These are phyloP conservation scores for Kazachstania taianensis DNA, from an alignment of 805 yeast genomes.

Conservation along the genomic window DNA sequence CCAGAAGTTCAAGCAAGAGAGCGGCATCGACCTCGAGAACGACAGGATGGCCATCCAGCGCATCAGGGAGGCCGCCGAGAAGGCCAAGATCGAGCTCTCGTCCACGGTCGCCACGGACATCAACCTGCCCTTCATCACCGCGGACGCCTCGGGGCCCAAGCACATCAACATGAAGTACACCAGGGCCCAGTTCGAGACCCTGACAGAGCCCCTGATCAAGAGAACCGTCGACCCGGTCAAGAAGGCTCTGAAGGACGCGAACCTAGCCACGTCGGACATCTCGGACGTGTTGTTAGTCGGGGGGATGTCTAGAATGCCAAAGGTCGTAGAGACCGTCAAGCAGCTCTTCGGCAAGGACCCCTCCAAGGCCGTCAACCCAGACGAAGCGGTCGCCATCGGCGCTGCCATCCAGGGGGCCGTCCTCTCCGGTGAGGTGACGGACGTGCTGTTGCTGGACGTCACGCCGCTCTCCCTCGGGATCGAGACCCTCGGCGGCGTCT, in stretches of 20 bases:
- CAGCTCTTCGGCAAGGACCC: constrained; percentile 73
- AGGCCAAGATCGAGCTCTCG: constrained; percentile 68
- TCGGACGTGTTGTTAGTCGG: constrained; percentile 75
- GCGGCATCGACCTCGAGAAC: constrained; percentile 47
- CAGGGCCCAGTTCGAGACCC: constrained; percentile 61
- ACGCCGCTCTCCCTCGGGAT: constrained; percentile 86
- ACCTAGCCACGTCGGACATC: constrained; percentile 52
- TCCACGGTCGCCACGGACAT: constrained; percentile 59
- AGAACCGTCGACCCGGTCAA: constrained; percentile 69
- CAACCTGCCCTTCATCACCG: constrained; percentile 69
- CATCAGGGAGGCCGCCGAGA: constrained; percentile 78
- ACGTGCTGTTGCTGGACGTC: constrained; percentile 80
- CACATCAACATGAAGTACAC: constrained; percentile 58
- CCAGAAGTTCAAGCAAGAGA: constrained; percentile 64
- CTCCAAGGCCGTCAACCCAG: constrained; percentile 88
- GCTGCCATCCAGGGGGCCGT: constrained; percentile 98
- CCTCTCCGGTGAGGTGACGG: constrained; percentile 88
- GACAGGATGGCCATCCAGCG: constrained; percentile 67
- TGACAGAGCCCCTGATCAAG: constrained; percentile 59
- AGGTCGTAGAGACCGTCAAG: constrained; percentile 59
- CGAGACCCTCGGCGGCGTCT: constrained; percentile 97
- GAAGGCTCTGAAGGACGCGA: constrained; percentile 69
- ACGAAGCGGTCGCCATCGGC: constrained; percentile 90
- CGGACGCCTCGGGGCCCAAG: constrained; percentile 65
- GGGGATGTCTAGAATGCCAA: constrained; percentile 89